Evolutionary conservation across 2,329 filamentous ascomycete genomes (phyloP).

Genomic region (Tolypocladium cylindrosporum): DNA sequence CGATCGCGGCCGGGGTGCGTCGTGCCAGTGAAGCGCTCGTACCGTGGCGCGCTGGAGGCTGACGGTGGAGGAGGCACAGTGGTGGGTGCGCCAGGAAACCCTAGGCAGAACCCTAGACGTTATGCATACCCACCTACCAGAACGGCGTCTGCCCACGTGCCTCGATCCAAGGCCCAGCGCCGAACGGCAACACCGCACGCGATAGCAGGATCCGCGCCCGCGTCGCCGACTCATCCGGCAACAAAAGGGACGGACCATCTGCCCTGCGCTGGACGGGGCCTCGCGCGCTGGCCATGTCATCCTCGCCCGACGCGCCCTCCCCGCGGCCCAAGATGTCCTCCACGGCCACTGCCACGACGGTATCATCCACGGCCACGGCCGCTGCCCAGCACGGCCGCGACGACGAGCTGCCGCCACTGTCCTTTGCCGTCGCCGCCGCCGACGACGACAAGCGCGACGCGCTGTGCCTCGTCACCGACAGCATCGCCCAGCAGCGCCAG

Average conservation of each 20-base stretch:
- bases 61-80: too few relatives aligned
- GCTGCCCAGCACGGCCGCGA: neutral
- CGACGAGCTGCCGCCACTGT: slow-evolving; percentile 45
- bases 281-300: neutral
- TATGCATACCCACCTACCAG: neutral
- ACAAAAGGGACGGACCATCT: neutral
- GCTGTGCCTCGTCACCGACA: slow-evolving; percentile 67
- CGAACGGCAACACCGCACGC: neutral
- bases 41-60: neutral
- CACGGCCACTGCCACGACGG: neutral
- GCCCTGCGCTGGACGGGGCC: neutral
- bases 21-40: neutral
- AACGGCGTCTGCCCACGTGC: slow-evolving; percentile 1
- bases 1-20: neutral
- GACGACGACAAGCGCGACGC: slow-evolving; percentile 54
- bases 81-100: too few relatives aligned
- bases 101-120: neutral
- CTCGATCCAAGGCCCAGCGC: neutral
- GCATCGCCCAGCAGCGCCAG: slow-evolving; percentile 73
- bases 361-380: neutral
- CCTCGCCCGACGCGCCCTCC: neutral
- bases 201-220: neutral
- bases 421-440: slow-evolving; percentile 41
- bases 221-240: neutral
- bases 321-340: neutral